A percentile compares a stretch with the other conserved stretches of the same genome.
These are phyloP conservation scores for Moesziomyces parantarcticus DNA, from an alignment of 1,284 basidiomycete species.

Conservation along the genomic window DNA sequence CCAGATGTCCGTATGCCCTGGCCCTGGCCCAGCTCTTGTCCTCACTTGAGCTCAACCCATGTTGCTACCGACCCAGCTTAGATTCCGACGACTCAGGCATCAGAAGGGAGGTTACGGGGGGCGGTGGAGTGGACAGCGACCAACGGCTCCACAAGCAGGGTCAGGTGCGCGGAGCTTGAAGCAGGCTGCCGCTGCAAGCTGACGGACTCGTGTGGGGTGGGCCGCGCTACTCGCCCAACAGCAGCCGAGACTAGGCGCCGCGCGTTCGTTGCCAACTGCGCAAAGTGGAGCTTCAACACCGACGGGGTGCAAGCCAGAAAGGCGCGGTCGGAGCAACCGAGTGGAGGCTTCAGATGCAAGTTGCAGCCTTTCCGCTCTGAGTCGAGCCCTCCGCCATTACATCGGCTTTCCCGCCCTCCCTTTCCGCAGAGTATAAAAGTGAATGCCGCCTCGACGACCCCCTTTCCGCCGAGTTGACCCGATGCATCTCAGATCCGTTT, in stretches of 20 bases:
- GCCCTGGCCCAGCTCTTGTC: neutral
- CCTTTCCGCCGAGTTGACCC: neutral
- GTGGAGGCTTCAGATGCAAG: neutral
- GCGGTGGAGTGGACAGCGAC: neutral
- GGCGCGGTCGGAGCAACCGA: neutral
- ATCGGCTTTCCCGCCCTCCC: neutral
- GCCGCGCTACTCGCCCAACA: neutral
- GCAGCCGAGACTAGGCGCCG: neutral
- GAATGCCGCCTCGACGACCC: neutral
- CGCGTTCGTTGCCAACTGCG: neutral
- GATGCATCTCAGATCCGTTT: constrained; percentile 2
- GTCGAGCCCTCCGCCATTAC: too few species aligned
- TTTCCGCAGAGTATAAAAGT: constrained; percentile 12
- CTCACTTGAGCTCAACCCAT: too few species aligned
- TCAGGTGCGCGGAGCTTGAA: constrained; percentile 7
- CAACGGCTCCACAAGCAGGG: constrained; percentile 6
- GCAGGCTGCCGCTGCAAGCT: neutral
- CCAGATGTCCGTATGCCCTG: neutral
- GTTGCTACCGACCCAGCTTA: too few species aligned
- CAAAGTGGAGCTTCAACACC: neutral
- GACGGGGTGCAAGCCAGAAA: neutral
- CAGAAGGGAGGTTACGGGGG: too few species aligned
- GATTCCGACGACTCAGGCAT: too few species aligned
- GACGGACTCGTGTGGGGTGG: neutral
- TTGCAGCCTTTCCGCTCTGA: neutral